Evolutionary conservation across 2,329 filamentous ascomycete species (phyloP).

Genomic region (Sarocladium kiliense): DNA sequence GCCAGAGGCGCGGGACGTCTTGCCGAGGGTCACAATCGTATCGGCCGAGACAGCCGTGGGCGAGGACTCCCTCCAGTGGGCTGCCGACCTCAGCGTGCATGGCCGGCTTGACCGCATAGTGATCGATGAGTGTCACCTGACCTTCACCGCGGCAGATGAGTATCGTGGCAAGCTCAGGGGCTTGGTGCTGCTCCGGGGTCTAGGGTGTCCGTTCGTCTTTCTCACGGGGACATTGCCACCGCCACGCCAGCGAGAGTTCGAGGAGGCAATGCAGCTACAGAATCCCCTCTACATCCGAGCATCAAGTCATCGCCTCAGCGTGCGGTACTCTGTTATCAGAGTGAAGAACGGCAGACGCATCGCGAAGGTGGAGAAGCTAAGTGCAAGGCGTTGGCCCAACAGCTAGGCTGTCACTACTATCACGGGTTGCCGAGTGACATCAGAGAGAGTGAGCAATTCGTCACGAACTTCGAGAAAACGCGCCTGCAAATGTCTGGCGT

Average conservation of each 20-base stretch:
- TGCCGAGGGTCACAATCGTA: neutral
- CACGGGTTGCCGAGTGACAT: neutral
- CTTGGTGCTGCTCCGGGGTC: neutral
- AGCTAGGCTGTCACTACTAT: neutral
- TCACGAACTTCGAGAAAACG: no score
- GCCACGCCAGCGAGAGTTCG: neutral
- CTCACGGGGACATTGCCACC: neutral
- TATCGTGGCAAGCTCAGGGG: neutral
- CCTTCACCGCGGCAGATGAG: neutral
- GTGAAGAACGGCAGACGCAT: neutral
- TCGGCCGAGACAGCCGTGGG: neutral
- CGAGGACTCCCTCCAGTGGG: neutral
- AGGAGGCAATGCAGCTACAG: neutral
- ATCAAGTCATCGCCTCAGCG: neutral
- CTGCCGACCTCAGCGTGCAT: neutral
- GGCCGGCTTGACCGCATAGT: neutral
- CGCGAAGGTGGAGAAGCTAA: neutral
- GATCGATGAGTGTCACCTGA: neutral
- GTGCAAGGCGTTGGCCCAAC: neutral
- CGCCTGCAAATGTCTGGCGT: no score
- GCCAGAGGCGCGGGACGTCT: neutral
- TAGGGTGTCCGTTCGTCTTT: neutral
- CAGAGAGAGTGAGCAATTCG: no score
- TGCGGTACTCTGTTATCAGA: neutral
- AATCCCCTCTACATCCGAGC: neutral